phyloP scores from a whole-genome alignment of 805 yeast species.

The Aciculoconidium aculeatum region DNA sequence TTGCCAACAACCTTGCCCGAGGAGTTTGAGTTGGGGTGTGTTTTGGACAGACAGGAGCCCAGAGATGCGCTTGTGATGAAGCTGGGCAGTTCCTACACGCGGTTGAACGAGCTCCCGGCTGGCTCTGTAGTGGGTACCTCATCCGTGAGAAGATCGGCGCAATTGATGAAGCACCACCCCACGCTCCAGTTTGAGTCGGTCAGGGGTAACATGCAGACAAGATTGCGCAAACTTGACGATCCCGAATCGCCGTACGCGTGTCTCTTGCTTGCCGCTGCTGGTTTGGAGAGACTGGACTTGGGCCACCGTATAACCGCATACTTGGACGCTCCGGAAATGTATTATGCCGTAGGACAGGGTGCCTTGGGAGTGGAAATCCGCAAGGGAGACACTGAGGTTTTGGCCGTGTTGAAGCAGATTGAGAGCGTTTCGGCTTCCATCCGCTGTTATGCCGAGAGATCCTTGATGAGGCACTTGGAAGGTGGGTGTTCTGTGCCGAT shows the following conservation, averaged over 20 bases:
- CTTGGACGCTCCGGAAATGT: conserved; percentile 74
- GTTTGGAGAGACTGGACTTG: conserved; percentile 68
- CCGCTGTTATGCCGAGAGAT: conserved; percentile 83
- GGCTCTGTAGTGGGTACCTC: conserved; percentile 93
- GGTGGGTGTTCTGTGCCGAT: conserved; percentile 99
- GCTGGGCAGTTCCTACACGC: conserved; percentile 53
- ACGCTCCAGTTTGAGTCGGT: conserved; percentile 73
- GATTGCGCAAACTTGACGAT: conserved; percentile 76
- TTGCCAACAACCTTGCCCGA: conserved; percentile 88
- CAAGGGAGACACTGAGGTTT: conserved; percentile 55
- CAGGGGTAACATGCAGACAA: conserved; percentile 74
- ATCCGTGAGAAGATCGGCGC: conserved; percentile 90
- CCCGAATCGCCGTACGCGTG: conserved; percentile 60
- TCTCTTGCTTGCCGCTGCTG: conserved; percentile 88
- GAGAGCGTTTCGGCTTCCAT: conserved; percentile 61
- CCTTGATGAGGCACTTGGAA: conserved; percentile 80
- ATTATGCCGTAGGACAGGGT: conserved; percentile 98
- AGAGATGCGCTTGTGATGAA: conserved; percentile 86
- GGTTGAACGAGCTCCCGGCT: conserved; percentile 68
- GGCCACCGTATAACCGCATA: conserved; percentile 69
- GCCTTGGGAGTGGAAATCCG: conserved; percentile 92
- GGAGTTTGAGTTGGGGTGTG: conserved; percentile 84
- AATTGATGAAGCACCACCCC: conserved; percentile 74
- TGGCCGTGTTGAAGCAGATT: conserved; percentile 54
- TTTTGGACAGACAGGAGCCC: conserved; percentile 84